phyloP scores from a whole-genome alignment of 78 protist genomes.

The Guillardia theta region DNA sequence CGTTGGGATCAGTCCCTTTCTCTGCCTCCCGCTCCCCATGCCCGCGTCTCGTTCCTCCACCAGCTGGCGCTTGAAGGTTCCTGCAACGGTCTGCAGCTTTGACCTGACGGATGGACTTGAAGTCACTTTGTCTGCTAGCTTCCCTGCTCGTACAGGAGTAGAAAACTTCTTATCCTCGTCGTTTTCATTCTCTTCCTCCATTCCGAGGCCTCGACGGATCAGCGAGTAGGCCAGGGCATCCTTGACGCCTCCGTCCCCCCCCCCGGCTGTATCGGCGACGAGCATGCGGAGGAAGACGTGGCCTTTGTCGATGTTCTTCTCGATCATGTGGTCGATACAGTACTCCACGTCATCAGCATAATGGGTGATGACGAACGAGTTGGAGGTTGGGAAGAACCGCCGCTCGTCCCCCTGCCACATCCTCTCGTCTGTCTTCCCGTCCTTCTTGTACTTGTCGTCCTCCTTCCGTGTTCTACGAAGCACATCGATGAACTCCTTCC shows the following conservation, averaged over 20 bases:
- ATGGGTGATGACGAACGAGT: conserved; percentile 60
- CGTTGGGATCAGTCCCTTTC: conserved; percentile 23
- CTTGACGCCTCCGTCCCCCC: not conserved
- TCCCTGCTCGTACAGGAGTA: no score
- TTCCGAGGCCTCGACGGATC: not conserved
- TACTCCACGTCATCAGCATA: conserved; percentile 93
- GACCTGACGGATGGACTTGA: not conserved
- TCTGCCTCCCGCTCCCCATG: not conserved
- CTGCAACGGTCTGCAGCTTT: not conserved
- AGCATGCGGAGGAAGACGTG: not conserved
- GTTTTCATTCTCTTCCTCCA: no score
- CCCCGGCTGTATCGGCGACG: conserved; percentile 44
- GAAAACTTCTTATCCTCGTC: no score
- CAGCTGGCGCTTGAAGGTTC: conserved; percentile 30
- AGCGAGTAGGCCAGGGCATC: not conserved
- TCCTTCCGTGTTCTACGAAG: not conserved
- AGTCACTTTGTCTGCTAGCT: not conserved
- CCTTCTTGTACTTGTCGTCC: not conserved
- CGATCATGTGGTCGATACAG: conserved; percentile 72
- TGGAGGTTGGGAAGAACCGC: not conserved
- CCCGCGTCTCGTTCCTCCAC: not conserved
- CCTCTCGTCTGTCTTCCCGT: not conserved
- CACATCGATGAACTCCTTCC: not conserved
- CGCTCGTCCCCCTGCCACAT: not conserved
- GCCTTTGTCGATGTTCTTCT: conserved; percentile 65